These are phyloP conservation scores for Terana coerulea DNA, from an alignment of 768 basidiomycete genomes.

Conservation along the genomic window DNA sequence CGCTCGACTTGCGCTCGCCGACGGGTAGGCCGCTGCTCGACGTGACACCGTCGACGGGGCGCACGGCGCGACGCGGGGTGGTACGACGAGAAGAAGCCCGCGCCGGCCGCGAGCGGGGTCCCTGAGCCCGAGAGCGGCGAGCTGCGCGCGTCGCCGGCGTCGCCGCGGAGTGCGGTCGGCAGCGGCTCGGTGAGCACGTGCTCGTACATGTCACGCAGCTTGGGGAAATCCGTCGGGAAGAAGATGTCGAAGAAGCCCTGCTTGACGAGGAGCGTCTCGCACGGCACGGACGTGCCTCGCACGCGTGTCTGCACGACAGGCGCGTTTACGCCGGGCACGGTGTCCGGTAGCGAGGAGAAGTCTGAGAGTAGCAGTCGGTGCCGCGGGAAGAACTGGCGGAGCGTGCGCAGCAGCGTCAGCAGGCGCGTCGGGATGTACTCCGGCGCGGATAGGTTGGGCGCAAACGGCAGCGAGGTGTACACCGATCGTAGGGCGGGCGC, in stretches of 20 bases:
- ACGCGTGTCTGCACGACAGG: slow-evolving; percentile 97
- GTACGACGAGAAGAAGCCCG: slow-evolving; percentile 71
- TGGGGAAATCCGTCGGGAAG: slow-evolving; percentile 90
- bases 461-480: slow-evolving; percentile 77
- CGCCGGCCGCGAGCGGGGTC: slow-evolving; percentile 48
- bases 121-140: slow-evolving; percentile 51
- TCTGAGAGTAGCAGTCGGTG: slow-evolving; percentile 95
- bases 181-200: slow-evolving; percentile 63
- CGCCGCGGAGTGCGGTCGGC: slow-evolving; percentile 15
- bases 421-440: slow-evolving; percentile 95
- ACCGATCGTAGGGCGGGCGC: slow-evolving; percentile 56
- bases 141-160: slow-evolving; percentile 31
- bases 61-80: slow-evolving; percentile 51
- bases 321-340: slow-evolving; percentile 69
- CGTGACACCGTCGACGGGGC: slow-evolving; percentile 65
- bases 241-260: slow-evolving; percentile 99
- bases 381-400: slow-evolving; percentile 81
- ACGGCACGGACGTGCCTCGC: slow-evolving; percentile 81
- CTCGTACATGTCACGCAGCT: slow-evolving; percentile 88
- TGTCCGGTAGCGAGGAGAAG: slow-evolving; percentile 84
- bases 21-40: slow-evolving; percentile 76
- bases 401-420: slow-evolving; percentile 75
- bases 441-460: slow-evolving; percentile 80
- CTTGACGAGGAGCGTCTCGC: slow-evolving; percentile 84
- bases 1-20: slow-evolving; percentile 75